Evolutionary conservation across 768 basidiomycete species (phyloP), one percentile per base, ranked within the genome.

Genomic region (Boletus pseudopeckii): DNA sequence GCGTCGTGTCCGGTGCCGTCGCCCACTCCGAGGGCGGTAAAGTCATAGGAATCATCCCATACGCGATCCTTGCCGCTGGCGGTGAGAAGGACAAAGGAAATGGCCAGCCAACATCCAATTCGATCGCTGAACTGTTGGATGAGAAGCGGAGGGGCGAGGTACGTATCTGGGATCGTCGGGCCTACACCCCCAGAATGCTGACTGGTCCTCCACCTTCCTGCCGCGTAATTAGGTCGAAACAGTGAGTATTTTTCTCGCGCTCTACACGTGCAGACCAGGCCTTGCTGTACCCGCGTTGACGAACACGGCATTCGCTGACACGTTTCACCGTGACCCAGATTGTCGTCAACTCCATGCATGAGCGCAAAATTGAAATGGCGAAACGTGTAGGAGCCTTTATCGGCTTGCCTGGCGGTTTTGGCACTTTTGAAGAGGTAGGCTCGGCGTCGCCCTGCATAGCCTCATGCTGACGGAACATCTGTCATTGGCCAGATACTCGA

Each of bases 281-380:
- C 36, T 39, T 33, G 34, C 28, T 22, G 48, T 41, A 40, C n/a
- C 50, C 34, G 46, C 37, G 34, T 20, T 53, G 18, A 46, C 17
- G 24, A 52, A 32, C 44, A 51, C 44, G 33, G 43, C 39, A n/a
- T 44, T 47, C 18, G 47, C 56, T 64, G 18, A 64, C 55, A 26
- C 37, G 18, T 17, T 30, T 18, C n/a, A 6, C 28, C 48, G 36
- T 46, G 36, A 39, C 42, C n/a, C 55, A 88, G 83, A 75, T 92
- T 49, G 68, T 92, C 7, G 90, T 92, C 2, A 74, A 82, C 54
- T 87, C 87, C 0, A 93, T 92, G 89, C 90, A 91, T 57, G 85
- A 94, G 62, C 84, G 95, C 14, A 98, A 98, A 65, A 77, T 88
- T 9, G 84, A 89, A 67, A 97, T 98, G 94, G 93, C 95, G 0